Evolutionary conservation across 2,329 filamentous ascomycete species (phyloP).

Genomic region (Xylaria sp.): DNA sequence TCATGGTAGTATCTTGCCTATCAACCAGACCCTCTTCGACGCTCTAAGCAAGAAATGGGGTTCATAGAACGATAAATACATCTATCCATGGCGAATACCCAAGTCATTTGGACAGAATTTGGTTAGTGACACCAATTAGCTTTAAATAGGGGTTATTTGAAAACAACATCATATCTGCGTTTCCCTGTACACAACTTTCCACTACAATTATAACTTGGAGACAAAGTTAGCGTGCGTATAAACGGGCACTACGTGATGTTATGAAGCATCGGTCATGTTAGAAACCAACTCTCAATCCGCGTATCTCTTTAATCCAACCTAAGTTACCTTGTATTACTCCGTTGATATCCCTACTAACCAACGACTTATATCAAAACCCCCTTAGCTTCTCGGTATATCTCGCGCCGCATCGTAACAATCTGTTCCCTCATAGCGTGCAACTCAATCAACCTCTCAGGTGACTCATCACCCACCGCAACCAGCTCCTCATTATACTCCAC

Average conservation of each 20-base stretch:
- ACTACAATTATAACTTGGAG: not conserved
- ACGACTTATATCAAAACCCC: slow-evolving; percentile 9
- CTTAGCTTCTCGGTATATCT: slow-evolving; percentile 27
- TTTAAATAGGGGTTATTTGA: not conserved
- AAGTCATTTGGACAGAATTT: not conserved
- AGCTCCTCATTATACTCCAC: slow-evolving; percentile 15
- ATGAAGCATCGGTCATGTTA: not conserved
- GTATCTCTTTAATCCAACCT: not conserved
- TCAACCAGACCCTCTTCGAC: slow-evolving; percentile 56
- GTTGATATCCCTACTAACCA: too few relatives aligned
- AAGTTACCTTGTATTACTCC: not conserved
- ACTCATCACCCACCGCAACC: not conserved
- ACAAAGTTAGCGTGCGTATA: not conserved
- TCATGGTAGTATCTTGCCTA: slow-evolving; percentile 62
- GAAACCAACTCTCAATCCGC: not conserved
- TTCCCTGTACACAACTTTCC: not conserved
- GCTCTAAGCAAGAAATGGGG: slow-evolving; percentile 54
- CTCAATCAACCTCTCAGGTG: slow-evolving; percentile 6
- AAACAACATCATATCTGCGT: not conserved
- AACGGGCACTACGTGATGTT: not conserved
- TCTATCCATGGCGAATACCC: not conserved
- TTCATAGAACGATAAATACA: slow-evolving; percentile 27
- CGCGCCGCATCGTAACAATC: slow-evolving; percentile 31
- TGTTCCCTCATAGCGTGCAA: slow-evolving; percentile 29
- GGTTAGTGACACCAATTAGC: not conserved